These are phyloP conservation scores for Xylariaceae sp. DNA, from an alignment of 2,329 filamentous ascomycete species.

Conservation along the genomic window DNA sequence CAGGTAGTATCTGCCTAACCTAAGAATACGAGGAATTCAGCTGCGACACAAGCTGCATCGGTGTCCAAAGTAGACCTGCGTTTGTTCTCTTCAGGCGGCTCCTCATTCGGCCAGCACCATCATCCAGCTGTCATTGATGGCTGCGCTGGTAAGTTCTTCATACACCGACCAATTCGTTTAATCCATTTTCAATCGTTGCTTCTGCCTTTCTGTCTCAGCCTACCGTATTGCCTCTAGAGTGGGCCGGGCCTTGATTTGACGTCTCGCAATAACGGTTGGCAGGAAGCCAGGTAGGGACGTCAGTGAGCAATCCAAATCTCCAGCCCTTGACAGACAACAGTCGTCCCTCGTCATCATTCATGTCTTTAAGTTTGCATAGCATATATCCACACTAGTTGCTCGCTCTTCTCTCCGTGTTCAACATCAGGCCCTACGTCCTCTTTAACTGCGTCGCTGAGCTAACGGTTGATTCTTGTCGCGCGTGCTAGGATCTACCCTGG, in stretches of 20 bases:
- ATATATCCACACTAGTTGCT: too few species aligned
- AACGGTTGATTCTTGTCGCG: slow-evolving; percentile 13
- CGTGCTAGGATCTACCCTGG: slow-evolving; percentile 43
- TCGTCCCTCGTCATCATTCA: neutral
- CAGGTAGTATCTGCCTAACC: too few species aligned
- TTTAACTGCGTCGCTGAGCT: slow-evolving; percentile 6
- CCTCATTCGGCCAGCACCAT: neutral
- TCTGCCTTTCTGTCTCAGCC: neutral
- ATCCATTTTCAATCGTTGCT: neutral
- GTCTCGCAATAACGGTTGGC: neutral
- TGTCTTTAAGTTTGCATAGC: too few species aligned
- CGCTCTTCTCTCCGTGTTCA: too few species aligned
- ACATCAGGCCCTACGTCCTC: too few species aligned
- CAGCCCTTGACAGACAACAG: neutral
- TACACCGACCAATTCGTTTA: slow-evolving; percentile 1
- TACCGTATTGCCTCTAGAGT: neutral
- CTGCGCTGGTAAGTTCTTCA: slow-evolving; percentile 36
- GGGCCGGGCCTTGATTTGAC: neutral
- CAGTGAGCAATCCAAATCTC: neutral
- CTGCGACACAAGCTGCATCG: neutral
- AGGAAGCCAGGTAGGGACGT: neutral
- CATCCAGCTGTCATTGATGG: slow-evolving; percentile 21
- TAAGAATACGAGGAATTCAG: too few species aligned
- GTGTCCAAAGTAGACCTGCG: neutral
- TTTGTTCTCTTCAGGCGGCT: neutral